Evolutionary conservation across 108 stramenopile genomes (phyloP), one percentile per base, ranked within the genome.

Genomic region (Pinguiococcus pyrenoidosus): DNA sequence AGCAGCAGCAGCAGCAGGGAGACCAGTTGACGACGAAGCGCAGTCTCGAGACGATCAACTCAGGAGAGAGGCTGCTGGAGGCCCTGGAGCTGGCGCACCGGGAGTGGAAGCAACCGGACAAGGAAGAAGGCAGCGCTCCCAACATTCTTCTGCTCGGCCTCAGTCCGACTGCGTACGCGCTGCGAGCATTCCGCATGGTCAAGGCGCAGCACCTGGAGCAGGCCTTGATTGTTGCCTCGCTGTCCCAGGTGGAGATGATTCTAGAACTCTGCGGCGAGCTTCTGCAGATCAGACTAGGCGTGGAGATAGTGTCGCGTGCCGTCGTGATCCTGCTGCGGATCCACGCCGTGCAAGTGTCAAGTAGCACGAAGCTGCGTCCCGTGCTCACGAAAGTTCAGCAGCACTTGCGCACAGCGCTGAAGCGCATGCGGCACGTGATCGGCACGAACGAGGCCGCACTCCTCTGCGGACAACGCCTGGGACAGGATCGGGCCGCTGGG

Each of bases 21-120:
- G 81, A 82, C 24, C 8, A 79, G 75, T n/a, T n/a, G n/a, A n/a
- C n/a, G n/a, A n/a, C n/a, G n/a, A n/a, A n/a, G 57, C 67, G 73
- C 45, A 85, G 77, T 49, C 60, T 86, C 24, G 63, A 87, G 23
- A 76, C 81, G 54, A 73, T 92, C 10, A 75, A 83, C 32, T 75
- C 82, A 2, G 91, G 89, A 0, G 95, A 97, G 55, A 69, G 89
- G 18, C 80, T 97, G 24, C 76, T 91, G 74, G 91, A 90, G 56
- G 85, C 87, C 3, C 46, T 97, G 12, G 89, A 91, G 44, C 56
- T 77, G 41, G 87, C 87, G 10, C 87, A 82, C 49, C 69, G 78
- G 64, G 84, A 90, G 57, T 50, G 54, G 14, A 81, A 86, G 56
- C 73, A 77, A 14, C 42, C 51, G 34, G 20, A 25, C 14, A 56